Conservation (phyloP, 768 basidiomycete species). For the Phanerodontia chrysosporium region DNA sequence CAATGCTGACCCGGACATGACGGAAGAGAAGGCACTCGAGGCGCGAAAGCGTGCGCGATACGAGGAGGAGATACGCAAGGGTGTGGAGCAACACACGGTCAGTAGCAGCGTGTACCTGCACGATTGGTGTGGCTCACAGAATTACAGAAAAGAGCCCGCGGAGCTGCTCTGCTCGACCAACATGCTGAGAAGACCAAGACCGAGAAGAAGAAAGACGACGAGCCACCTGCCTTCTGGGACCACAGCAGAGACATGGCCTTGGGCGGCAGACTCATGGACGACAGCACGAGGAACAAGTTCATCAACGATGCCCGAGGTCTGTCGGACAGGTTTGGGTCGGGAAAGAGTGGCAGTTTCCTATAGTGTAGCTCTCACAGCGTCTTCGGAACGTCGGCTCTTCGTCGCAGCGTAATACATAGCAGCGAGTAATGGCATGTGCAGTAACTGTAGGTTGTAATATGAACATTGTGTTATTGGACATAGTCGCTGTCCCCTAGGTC, state of each 20-base stretch:
- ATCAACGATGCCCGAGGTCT: conserved; percentile 79
- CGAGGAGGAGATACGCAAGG: conserved; percentile 66
- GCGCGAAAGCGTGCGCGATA: conserved; percentile 52
- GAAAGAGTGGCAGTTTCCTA: conserved; percentile 63
- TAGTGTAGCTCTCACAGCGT: conserved; percentile 18
- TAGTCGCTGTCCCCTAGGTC: no score
- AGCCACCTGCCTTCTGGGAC: conserved; percentile 81
- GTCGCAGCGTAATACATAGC: no score
- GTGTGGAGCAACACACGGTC: conserved; percentile 80
- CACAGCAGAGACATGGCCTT: conserved; percentile 86
- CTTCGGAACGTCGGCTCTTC: no score
- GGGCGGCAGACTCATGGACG: conserved; percentile 87
- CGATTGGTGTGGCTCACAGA: background rate
- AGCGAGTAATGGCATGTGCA: no score
- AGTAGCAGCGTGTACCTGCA: conserved; percentile 20
- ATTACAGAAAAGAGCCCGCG: conserved; percentile 25
- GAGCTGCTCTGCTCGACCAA: conserved; percentile 28
- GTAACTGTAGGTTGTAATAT: no score
- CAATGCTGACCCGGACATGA: conserved; percentile 42
- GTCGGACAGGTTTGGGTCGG: conserved; percentile 78
- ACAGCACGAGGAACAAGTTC: conserved; percentile 70
- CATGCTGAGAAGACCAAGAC: conserved; percentile 42
- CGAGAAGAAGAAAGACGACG: conserved; percentile 38
- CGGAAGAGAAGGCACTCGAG: conserved; percentile 38
- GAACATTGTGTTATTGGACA: no score